These are phyloP conservation scores for Diaporthe humulicola DNA, from an alignment of 2,329 filamentous ascomycete genomes.

Conservation along the genomic window DNA sequence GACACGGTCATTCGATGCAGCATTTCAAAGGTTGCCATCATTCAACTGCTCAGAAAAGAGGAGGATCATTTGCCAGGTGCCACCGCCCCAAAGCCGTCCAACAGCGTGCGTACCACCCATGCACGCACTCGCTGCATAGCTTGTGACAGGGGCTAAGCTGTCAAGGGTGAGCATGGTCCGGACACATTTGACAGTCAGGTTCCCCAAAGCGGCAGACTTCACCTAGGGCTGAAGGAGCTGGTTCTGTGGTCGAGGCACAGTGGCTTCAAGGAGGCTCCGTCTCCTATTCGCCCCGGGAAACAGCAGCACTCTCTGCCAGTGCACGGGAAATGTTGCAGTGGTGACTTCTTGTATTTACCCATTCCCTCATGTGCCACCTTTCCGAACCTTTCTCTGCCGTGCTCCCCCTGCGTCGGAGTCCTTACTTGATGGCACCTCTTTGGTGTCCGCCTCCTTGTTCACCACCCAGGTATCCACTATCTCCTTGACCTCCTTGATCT, in stretches of 20 bases:
- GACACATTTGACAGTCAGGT: no score
- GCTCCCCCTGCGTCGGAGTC: background rate
- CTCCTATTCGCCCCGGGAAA: no score
- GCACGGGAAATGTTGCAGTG: background rate
- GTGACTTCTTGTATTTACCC: background rate
- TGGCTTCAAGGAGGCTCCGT: background rate
- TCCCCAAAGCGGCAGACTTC: fast-evolving
- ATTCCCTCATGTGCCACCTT: slow-evolving; percentile 24
- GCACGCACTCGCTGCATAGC: background rate
- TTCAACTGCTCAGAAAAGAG: background rate
- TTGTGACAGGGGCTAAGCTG: no score
- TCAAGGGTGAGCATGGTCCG: background rate
- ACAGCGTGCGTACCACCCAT: no score
- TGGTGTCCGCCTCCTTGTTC: slow-evolving; percentile 50
- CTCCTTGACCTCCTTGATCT: slow-evolving; percentile 74
- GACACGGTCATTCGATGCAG: background rate
- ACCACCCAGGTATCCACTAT: slow-evolving; percentile 81
- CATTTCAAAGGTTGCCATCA: no score
- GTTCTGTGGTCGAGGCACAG: no score
- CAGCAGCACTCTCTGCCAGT: background rate
- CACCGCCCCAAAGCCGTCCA: background rate
- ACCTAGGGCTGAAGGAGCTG: background rate
- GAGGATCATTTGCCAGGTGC: background rate
- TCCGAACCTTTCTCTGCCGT: slow-evolving; percentile 42
- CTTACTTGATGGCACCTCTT: slow-evolving; percentile 35